Base-by-base conservation (phyloP, 2,329 filamentous ascomycete species). In the Penicillium sp. region DNA sequence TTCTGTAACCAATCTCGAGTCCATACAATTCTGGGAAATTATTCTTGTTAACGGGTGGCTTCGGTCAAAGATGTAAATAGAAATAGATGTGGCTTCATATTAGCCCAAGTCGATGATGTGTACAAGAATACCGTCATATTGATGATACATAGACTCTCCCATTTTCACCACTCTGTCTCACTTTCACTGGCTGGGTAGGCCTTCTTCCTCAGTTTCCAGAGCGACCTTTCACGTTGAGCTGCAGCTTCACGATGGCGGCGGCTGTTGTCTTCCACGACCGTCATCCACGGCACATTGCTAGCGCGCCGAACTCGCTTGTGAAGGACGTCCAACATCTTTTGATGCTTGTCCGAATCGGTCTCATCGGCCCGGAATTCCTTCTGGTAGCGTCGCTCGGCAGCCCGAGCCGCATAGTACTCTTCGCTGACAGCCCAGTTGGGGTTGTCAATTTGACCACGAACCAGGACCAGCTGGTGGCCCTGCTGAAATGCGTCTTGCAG, bases 401-500 rank as follows among this genome's bases (percentile, higher is more conserved):
- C 64, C 35, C 65, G 63, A 1, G 69, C 68, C 8, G 66, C 62
- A 41, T 71, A 59, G 48, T 71, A 70, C 25, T 72, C 68, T 53
- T 74, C 72, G 43, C 65, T 68, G 42, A 74, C 60, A 3, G 71
- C 70, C 72, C 72, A 74, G 46, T 70, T 69, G 5, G 72, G 72
- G 36, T 67, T 72, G 57, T 74, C 71, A 9, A 73, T 52, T 25
- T 63, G 62, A 1, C 76, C 76, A 35, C 74, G 66, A 6, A 78
- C 74, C 4, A 79, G 66, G 3, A 78, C 67, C 4, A 78, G 63
- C n/a, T 66, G 61, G 18, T 66, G 57, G 3, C 67, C 66, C 29
- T 68, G 59, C 27, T 68, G 58, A 4, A 71, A 51, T 3, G 65
- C 54, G 5, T 60, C 52, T 9, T 58, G 58, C 29, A 73, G 55